Conservation (phyloP, 805 yeast genomes). For the Grigorovia yakushimaensis region DNA sequence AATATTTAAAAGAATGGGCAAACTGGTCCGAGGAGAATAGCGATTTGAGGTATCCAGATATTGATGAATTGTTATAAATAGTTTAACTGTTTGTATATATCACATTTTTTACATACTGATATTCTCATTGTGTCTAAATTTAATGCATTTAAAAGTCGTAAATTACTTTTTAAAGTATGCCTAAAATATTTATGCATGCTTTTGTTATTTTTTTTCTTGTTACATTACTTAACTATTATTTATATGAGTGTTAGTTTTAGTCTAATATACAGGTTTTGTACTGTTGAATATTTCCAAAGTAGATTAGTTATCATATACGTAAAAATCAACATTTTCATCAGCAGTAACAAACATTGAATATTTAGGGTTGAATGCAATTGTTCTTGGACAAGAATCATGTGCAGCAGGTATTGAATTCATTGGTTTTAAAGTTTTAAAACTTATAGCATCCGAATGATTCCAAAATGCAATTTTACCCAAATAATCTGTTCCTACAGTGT, state of each 20-base stretch:
- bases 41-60: conserved; percentile 61
- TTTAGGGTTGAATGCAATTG: conserved; percentile 34
- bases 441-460: conserved; percentile 33
- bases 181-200: background rate
- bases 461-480: conserved; percentile 44
- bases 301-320: conserved; percentile 18
- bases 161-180: background rate
- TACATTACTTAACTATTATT: too few species aligned
- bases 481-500: conserved; percentile 50
- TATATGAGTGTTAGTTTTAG: too few species aligned
- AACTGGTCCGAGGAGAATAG: conserved; percentile 56
- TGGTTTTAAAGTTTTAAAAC: conserved; percentile 20
- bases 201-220: too few species aligned
- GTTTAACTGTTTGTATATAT: background rate
- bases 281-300: too few species aligned
- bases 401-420: conserved; percentile 22
- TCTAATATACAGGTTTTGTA: too few species aligned
- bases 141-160: background rate
- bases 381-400: conserved; percentile 32
- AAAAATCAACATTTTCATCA: conserved; percentile 30
- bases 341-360: conserved; percentile 32
- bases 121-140: too few species aligned
- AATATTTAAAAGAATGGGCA: conserved; percentile 56
- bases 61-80: conserved; percentile 26
- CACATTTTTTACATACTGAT: background rate